phyloP scores from a whole-genome alignment of 2,329 filamentous ascomycete species.

The Stachybotrys chartarum region DNA sequence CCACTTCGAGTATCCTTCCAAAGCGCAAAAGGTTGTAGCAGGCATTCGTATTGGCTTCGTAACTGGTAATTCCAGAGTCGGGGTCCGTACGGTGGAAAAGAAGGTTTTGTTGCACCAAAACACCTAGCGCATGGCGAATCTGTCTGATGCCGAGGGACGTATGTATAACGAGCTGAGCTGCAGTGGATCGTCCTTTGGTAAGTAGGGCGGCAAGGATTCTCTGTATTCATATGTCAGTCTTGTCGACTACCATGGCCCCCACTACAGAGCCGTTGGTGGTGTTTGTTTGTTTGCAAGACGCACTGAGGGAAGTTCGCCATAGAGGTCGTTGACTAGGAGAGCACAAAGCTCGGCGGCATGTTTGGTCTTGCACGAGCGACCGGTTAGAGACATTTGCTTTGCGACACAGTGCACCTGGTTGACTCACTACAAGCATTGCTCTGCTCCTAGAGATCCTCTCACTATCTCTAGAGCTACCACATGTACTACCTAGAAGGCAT shows the following conservation, averaged over 20 bases:
- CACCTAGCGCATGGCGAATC: conserved; percentile 72
- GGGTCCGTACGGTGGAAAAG: conserved; percentile 64
- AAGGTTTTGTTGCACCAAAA: conserved; percentile 84
- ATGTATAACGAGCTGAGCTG: conserved; percentile 61
- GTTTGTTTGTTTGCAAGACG: conserved; percentile 39
- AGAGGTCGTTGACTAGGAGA: conserved; percentile 80
- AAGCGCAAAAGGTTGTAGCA: conserved; percentile 78
- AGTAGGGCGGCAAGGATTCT: conserved; percentile 77
- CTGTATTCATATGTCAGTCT: conserved; percentile 40
- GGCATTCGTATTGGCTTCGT: conserved; percentile 74
- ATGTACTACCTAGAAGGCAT: conserved; percentile 63
- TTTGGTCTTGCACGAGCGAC: conserved; percentile 46
- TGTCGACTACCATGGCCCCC: conserved; percentile 9
- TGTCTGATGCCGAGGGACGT: conserved; percentile 69
- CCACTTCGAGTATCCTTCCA: conserved; percentile 72
- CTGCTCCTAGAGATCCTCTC: conserved; percentile 70
- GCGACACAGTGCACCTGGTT: background rate
- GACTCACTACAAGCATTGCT: conserved; percentile 49
- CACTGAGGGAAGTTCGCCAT: conserved; percentile 87
- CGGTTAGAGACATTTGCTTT: background rate
- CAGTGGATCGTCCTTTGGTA: conserved; percentile 68
- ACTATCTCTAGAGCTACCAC: conserved; percentile 70
- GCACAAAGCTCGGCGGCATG: conserved; percentile 81
- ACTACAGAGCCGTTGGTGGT: conserved; percentile 10
- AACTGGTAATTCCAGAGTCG: conserved; percentile 60